Base-by-base conservation (phyloP, 768 basidiomycete species). In the Lenzites betulinus region DNA sequence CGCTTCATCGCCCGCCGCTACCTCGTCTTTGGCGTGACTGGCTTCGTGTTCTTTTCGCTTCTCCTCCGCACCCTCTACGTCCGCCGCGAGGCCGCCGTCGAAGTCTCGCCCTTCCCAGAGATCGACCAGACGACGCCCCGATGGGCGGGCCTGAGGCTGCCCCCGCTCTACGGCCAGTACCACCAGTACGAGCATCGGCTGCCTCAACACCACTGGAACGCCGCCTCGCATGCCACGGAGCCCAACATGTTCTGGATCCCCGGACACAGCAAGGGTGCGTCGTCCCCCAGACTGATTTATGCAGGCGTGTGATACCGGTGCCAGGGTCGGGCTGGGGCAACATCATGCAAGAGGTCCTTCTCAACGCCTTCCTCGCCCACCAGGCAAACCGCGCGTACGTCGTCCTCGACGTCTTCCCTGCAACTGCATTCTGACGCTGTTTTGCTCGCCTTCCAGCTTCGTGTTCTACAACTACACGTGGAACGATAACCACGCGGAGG, bases 251-350 rank as follows among this genome's bases (percentile, higher is more conserved):
- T 71, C 22, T 70, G 50, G 38, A 51, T 66, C 22, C 43, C 67
- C 5, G 65, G 58, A 2, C 66, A 70, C 42, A 59, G 55, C 18
- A 53, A 60, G 48, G 65, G 70, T 66, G 30, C 35, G 60, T 23
- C 3, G 23, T 1, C 15, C 18, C 51, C 39, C 7, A 18, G 13
- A 18, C 38, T 33, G 18, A 28, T 54, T 28, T 5, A 26, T 15
- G 26, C 13, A 2, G 3, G 15, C 7, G 3, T 2, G 7, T 20
- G 28, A 16, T n/a, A 7, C 3, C 42, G 7, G 35, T n/a, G 30
- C 16, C 25, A 83, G 83, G 69, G 11, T 74, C 78, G 42, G 87
- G 86, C 1, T 87, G 83, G 83, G 85, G 85, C 3, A 88, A 88
- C 58, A 76, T 72, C 15, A 74, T 88, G 75, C 83, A 88, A 62